Conservation (phyloP, 192 early-diverging fungal genomes). For the Backusella westeae region DNA sequence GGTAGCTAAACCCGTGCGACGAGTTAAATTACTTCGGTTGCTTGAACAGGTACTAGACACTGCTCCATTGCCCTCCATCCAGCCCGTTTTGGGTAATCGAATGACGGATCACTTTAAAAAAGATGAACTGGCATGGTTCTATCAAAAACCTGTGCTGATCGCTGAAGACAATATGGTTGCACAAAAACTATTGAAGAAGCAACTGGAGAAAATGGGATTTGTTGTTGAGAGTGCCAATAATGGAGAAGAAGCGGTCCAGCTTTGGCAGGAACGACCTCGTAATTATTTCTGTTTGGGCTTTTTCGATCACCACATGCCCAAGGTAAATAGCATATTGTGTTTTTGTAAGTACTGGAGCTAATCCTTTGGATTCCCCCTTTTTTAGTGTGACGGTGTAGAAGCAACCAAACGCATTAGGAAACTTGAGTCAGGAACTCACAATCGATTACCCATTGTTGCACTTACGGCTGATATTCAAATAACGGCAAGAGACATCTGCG, state of each 20-base stretch:
- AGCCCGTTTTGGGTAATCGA: slow-evolving; percentile 25
- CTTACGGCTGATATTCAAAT: slow-evolving; percentile 50
- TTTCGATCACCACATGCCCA: slow-evolving; percentile 56
- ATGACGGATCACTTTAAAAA: slow-evolving; percentile 35
- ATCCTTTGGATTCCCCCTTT: neutral
- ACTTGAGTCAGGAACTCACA: slow-evolving; percentile 16
- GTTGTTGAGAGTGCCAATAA: slow-evolving; percentile 47
- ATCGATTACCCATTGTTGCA: slow-evolving; percentile 44
- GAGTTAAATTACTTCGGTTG: slow-evolving; percentile 40
- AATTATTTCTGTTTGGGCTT: slow-evolving; percentile 44
- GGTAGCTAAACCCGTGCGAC: slow-evolving; percentile 42
- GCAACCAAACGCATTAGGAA: slow-evolving; percentile 49
- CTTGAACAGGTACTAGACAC: slow-evolving; percentile 40
- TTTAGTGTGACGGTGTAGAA: slow-evolving; percentile 48
- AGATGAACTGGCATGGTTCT: slow-evolving; percentile 39
- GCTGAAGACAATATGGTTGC: slow-evolving; percentile 51
- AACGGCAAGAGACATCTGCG: slow-evolving; percentile 40
- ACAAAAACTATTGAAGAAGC: slow-evolving; percentile 41
- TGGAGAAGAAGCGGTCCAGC: slow-evolving; percentile 40
- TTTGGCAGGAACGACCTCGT: slow-evolving; percentile 37
- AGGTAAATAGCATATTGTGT: slow-evolving; percentile 26
- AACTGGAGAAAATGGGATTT: slow-evolving; percentile 44
- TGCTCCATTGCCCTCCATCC: slow-evolving; percentile 12
- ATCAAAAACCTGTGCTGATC: slow-evolving; percentile 43
- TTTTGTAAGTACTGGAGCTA: too few species aligned